Evolutionary conservation across 176 grass and related monocot species (phyloP).

Genomic region (Hsuehochloa calcarea): DNA sequence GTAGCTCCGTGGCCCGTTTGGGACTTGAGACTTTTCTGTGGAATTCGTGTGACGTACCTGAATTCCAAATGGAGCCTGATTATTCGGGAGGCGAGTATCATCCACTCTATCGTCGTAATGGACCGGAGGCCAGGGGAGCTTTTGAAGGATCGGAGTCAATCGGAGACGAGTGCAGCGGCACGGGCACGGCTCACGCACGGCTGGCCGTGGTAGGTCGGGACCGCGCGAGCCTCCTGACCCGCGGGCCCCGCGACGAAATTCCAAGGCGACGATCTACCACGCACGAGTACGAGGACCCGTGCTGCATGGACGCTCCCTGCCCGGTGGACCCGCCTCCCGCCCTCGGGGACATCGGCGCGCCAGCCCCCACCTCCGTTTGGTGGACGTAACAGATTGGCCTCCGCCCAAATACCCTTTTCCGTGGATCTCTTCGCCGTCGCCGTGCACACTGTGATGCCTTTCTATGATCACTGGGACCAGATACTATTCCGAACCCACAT

Average conservation of each 20-base stretch:
- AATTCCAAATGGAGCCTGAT: too few species aligned
- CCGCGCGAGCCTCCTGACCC: neutral
- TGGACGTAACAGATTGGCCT: constrained; percentile 23
- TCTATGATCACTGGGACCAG: neutral
- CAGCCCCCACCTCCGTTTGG: neutral
- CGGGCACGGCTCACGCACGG: neutral
- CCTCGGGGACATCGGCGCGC: constrained; percentile 29
- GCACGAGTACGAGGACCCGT: constrained; percentile 52
- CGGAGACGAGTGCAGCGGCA: neutral
- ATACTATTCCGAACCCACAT: accelerated
- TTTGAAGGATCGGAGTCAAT: neutral
- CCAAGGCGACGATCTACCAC: neutral
- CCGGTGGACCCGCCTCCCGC: constrained; percentile 4
- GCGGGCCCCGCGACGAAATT: neutral
- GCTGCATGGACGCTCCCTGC: constrained; percentile 35
- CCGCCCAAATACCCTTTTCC: neutral
- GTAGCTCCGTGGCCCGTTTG: too few species aligned
- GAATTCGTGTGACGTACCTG: too few species aligned
- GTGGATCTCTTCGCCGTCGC: neutral
- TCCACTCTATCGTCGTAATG: neutral
- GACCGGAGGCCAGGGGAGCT: neutral
- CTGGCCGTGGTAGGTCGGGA: neutral
- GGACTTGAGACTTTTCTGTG: too few species aligned
- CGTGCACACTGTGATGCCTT: accelerated
- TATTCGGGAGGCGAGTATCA: neutral